Evolutionary conservation across 2,329 filamentous ascomycete genomes (phyloP).

Genomic region (Pestalotiopsis sp.): DNA sequence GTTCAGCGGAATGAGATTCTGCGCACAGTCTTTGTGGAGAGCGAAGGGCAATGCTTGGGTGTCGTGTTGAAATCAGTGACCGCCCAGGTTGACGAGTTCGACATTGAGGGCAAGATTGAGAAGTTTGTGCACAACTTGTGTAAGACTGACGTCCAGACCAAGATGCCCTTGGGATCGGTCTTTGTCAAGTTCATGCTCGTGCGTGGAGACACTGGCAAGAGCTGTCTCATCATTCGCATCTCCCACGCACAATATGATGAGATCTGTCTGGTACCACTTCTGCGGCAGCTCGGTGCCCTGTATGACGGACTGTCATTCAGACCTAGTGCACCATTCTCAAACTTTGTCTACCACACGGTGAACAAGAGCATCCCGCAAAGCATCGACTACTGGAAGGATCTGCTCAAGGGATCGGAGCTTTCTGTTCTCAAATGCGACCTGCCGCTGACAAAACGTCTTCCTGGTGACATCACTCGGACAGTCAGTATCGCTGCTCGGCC

Average conservation of each 20-base stretch:
- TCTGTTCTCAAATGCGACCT: slow-evolving; percentile 42
- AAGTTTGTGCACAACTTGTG: slow-evolving; percentile 57
- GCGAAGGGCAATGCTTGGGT: slow-evolving; percentile 52
- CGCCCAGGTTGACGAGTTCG: slow-evolving; percentile 53
- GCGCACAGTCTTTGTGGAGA: slow-evolving; percentile 65
- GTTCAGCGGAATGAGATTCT: slow-evolving; percentile 66
- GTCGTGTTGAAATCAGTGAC: slow-evolving; percentile 60
- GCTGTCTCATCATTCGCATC: slow-evolving; percentile 60
- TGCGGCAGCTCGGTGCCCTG: slow-evolving; percentile 61
- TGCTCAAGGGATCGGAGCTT: slow-evolving; percentile 59
- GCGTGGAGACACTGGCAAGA: slow-evolving; percentile 36
- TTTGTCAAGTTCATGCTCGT: slow-evolving; percentile 64
- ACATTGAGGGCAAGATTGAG: slow-evolving; percentile 53
- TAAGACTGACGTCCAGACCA: slow-evolving; percentile 56
- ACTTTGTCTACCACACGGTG: slow-evolving; percentile 47
- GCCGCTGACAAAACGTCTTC: slow-evolving; percentile 37
- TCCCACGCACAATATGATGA: slow-evolving; percentile 74
- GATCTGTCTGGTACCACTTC: slow-evolving; percentile 65
- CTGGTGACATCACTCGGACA: slow-evolving; percentile 44
- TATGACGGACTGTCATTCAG: slow-evolving; percentile 38
- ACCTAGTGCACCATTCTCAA: slow-evolving; percentile 45
- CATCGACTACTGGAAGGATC: slow-evolving; percentile 62
- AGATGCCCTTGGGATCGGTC: slow-evolving; percentile 59
- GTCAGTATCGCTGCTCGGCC: slow-evolving; percentile 50
- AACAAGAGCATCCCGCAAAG: slow-evolving; percentile 47